A percentile compares a stretch with the other conserved stretches of the same genome.
Evolutionary conservation across 2,329 filamentous ascomycete species (phyloP).

Genomic region (Sporothrix dimorphospora): DNA sequence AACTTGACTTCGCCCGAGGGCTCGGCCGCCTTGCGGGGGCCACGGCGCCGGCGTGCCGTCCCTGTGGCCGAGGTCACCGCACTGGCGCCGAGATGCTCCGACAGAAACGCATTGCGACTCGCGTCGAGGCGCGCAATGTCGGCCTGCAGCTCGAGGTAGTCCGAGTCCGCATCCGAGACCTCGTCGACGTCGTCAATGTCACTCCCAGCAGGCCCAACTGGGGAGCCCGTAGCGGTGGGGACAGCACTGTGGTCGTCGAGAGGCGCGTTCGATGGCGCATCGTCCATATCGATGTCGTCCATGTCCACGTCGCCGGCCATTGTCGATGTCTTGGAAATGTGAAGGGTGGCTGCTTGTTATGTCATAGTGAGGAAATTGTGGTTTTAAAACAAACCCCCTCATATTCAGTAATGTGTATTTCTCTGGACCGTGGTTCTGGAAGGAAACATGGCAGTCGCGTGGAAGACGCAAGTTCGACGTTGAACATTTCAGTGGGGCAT

Average conservation of each 20-base stretch:
- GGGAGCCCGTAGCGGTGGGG: neutral
- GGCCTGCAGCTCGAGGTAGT: constrained; percentile 46
- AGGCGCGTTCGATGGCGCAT: constrained; percentile 32
- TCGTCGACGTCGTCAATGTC: constrained; percentile 30
- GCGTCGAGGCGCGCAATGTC: constrained; percentile 46
- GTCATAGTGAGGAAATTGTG: neutral
- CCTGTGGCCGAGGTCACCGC: no score
- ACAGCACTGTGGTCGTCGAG: neutral
- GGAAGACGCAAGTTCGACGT: neutral
- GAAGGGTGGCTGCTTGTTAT: neutral
- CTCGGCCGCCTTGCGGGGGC: constrained; percentile 65
- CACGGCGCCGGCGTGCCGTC: constrained; percentile 40
- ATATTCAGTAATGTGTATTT: neutral
- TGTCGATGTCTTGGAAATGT: neutral
- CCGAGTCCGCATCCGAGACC: constrained; percentile 47
- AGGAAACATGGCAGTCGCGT: neutral
- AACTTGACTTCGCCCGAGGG: constrained; percentile 72
- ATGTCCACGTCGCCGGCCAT: constrained; percentile 22
- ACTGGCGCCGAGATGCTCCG: constrained; percentile 38
- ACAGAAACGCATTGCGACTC: constrained; percentile 42
- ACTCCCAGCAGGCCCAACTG: constrained; percentile 28
- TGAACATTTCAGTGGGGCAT: constrained; percentile 14
- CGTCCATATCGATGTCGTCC: constrained; percentile 15
- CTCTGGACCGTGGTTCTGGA: neutral
- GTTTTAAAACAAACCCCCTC: neutral